Percentiles rank a stretch among this genome's conserved stretches.
phyloP scores from a whole-genome alignment of 192 early-diverging fungal species.

The Coemansia sp. region DNA sequence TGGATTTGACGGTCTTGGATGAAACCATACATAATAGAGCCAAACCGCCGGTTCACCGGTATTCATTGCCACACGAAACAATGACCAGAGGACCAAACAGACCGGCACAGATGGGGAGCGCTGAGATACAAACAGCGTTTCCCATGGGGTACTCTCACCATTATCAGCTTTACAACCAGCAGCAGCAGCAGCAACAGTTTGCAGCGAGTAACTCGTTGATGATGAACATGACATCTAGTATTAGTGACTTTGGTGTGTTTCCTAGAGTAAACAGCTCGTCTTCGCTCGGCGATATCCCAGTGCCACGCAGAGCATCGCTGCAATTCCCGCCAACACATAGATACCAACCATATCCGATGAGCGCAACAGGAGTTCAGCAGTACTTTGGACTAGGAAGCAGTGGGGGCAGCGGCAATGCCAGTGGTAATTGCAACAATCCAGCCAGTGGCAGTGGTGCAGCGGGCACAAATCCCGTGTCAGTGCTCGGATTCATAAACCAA shows the following conservation, averaged over 20 bases:
- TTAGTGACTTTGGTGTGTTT: constrained; percentile 35
- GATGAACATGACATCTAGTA: constrained; percentile 35
- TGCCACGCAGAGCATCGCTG: constrained; percentile 36
- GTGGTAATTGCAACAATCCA: neutral
- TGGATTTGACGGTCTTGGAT: constrained; percentile 55
- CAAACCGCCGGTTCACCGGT: constrained; percentile 19
- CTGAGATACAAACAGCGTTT: neutral
- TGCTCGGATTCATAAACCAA: neutral
- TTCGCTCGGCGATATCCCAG: neutral
- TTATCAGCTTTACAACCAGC: neutral
- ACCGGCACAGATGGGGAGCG: neutral
- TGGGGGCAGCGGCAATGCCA: constrained; percentile 3
- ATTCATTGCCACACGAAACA: constrained; percentile 9
- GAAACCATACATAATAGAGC: constrained; percentile 18
- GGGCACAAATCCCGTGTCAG: no score
- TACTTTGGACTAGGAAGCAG: neutral
- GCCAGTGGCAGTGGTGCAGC: no score
- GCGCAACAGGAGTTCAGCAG: no score
- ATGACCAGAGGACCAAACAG: neutral
- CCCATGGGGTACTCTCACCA: neutral
- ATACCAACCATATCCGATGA: constrained; percentile 39
- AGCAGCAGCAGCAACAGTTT: constrained; percentile 2
- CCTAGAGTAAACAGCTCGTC: neutral
- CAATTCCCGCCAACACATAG: constrained; percentile 27
- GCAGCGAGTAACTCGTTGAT: constrained; percentile 10